Percentiles rank a stretch among this genome's conserved stretches.
Evolutionary conservation across 176 grass and related monocot genomes (phyloP).

Genomic region (Avena sativa): DNA sequence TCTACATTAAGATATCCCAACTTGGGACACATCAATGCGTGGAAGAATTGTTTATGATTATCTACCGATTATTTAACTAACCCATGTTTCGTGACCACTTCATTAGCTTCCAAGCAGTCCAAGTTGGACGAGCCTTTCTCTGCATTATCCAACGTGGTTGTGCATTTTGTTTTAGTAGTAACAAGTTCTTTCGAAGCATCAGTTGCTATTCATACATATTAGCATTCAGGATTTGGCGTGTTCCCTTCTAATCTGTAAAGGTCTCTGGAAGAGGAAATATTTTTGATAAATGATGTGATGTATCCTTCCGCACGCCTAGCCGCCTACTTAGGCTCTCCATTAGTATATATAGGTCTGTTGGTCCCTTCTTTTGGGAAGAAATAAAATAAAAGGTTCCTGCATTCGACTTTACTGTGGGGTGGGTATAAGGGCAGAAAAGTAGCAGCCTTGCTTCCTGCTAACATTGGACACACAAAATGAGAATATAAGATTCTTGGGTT

Average conservation of each 20-base stretch:
- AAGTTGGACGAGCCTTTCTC: constrained; percentile 41
- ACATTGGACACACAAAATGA: constrained; percentile 26
- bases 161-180: constrained; percentile 14
- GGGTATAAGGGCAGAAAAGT: constrained; percentile 39
- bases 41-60: constrained; percentile 30
- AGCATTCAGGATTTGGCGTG: constrained; percentile 34
- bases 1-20: constrained; percentile 37
- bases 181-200: background rate
- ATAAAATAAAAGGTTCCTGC: constrained; percentile 38
- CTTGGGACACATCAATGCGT: constrained; percentile 33
- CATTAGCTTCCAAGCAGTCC: constrained; percentile 51
- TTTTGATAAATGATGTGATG: constrained; percentile 41
- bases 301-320: background rate
- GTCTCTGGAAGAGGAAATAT: constrained; percentile 26
- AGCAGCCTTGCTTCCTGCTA: constrained; percentile 36
- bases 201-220: background rate
- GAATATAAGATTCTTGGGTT: constrained; percentile 15
- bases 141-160: constrained; percentile 51
- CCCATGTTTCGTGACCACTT: constrained; percentile 35
- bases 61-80: constrained; percentile 34
- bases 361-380: constrained; percentile 43
- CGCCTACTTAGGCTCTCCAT: constrained; percentile 26
- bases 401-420: background rate
- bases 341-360: constrained; percentile 36
- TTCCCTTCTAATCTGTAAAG: constrained; percentile 35